Conservation (phyloP, 495 filamentous ascomycete species). For the Penicillium canescens region DNA sequence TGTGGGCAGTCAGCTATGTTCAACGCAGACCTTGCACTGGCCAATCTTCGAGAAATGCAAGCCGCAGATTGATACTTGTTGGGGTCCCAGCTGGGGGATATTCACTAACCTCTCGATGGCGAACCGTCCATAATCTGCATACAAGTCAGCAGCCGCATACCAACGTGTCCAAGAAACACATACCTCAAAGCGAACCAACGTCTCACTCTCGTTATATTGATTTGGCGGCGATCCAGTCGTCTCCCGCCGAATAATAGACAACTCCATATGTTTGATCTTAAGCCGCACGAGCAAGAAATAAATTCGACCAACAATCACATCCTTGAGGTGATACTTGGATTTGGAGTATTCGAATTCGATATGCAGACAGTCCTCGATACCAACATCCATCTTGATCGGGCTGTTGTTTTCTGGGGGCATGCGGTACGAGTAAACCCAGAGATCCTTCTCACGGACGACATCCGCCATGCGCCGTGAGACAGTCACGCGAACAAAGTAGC, state of each 20-base stretch:
- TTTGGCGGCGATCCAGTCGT: conserved; percentile 99
- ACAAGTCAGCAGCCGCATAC: conserved; percentile 18
- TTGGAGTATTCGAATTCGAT: conserved; percentile 99
- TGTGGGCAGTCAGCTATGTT: conserved; percentile 35
- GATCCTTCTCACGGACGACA: conserved; percentile 97
- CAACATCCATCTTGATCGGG: conserved; percentile 99
- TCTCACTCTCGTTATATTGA: conserved; percentile 99
- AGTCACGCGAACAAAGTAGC: conserved; percentile 97
- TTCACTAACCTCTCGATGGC: conserved; percentile 73
- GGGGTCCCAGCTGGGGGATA: no score
- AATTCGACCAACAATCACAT: conserved; percentile 98
- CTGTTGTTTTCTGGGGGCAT: conserved; percentile 98
- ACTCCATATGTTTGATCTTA: conserved; percentile 99
- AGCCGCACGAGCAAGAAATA: conserved; percentile 97
- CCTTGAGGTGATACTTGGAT: conserved; percentile 98
- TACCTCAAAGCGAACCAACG: conserved; percentile 95
- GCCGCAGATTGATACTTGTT: neutral
- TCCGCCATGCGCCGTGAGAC: conserved; percentile 96
- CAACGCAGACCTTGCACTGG: neutral
- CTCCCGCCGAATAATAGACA: conserved; percentile 95
- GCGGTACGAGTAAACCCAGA: conserved; percentile 99
- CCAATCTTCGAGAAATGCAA: neutral
- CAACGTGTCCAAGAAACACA: conserved; percentile 19
- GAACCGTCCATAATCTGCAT: conserved; percentile 97
- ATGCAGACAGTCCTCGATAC: conserved; percentile 98